Percentiles rank a stretch among this genome's conserved stretches.
Conservation (phyloP, 2,329 filamentous ascomycete genomes). For the Botryotinia narcissicola region DNA sequence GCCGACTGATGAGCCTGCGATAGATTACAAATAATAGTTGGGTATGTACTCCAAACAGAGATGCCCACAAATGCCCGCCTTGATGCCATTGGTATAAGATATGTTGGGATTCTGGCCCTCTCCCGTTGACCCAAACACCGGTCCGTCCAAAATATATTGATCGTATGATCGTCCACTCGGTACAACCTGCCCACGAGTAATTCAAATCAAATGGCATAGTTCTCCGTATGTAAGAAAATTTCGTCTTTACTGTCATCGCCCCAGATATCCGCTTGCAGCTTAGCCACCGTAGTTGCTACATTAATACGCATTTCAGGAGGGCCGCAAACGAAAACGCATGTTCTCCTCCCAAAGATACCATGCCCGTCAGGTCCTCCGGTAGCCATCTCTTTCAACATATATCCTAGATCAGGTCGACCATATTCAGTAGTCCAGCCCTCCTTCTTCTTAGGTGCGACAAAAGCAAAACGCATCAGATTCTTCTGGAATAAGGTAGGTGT, state of each 20-base stretch:
- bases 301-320: conserved; percentile 83
- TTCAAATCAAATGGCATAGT: conserved; percentile 72
- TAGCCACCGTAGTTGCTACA: conserved; percentile 81
- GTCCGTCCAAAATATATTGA: conserved; percentile 8
- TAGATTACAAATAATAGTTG: conserved; percentile 16
- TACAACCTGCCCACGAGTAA: not conserved
- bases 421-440: conserved; percentile 92
- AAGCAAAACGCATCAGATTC: conserved; percentile 86
- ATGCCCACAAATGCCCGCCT: conserved; percentile 4
- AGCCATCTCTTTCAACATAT: conserved; percentile 80
- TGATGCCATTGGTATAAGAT: conserved; percentile 10
- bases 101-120: not conserved
- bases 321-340: conserved; percentile 90
- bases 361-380: conserved; percentile 64
- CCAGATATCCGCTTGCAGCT: conserved; percentile 81
- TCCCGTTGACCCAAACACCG: conserved; percentile 12
- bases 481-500: conserved; percentile 88
- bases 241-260: conserved; percentile 76
- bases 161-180: not conserved
- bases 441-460: conserved; percentile 66
- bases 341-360: conserved; percentile 72
- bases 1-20: conserved; percentile 1
- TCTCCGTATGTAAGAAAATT: conserved; percentile 92
- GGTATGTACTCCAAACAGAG: not conserved
- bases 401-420: conserved; percentile 81